Conservation (phyloP, 805 yeast genomes). For the Metschnikowia similis region DNA sequence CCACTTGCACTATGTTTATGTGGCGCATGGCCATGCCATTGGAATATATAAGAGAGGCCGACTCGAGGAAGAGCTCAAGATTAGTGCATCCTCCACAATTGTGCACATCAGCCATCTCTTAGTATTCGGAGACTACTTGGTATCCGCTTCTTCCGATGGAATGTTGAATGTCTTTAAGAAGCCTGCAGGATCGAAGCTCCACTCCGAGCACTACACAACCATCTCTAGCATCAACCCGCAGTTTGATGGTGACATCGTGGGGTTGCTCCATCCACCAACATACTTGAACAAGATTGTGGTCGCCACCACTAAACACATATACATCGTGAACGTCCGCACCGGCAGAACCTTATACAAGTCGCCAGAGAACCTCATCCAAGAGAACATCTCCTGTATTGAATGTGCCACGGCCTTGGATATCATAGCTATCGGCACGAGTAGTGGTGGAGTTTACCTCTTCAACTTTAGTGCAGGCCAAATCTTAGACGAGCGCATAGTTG, state of each 20-base stretch:
- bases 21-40: conserved; percentile 63
- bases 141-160: conserved; percentile 45
- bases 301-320: conserved; percentile 62
- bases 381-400: conserved; percentile 62
- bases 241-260: conserved; percentile 69
- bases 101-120: conserved; percentile 46
- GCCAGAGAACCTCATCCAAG: conserved; percentile 44
- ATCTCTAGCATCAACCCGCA: conserved; percentile 47
- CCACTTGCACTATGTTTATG: conserved; percentile 80
- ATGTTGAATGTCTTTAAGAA: conserved; percentile 54
- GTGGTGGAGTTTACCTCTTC: conserved; percentile 62
- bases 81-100: conserved; percentile 14
- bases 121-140: conserved; percentile 74
- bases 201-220: conserved; percentile 65
- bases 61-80: conserved; percentile 35
- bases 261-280: conserved; percentile 79
- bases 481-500: conserved; percentile 46
- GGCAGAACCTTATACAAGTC: conserved; percentile 65
- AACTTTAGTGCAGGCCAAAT: conserved; percentile 63
- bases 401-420: conserved; percentile 85
- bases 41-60: conserved; percentile 83
- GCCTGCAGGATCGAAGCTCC: conserved; percentile 39
- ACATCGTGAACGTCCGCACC: conserved; percentile 70
- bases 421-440: conserved; percentile 68
- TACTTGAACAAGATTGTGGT: conserved; percentile 84